These are phyloP conservation scores for Lunularia cruciata DNA, from an alignment of 225 moss, liverwort and hornwort species.

Conservation along the genomic window DNA sequence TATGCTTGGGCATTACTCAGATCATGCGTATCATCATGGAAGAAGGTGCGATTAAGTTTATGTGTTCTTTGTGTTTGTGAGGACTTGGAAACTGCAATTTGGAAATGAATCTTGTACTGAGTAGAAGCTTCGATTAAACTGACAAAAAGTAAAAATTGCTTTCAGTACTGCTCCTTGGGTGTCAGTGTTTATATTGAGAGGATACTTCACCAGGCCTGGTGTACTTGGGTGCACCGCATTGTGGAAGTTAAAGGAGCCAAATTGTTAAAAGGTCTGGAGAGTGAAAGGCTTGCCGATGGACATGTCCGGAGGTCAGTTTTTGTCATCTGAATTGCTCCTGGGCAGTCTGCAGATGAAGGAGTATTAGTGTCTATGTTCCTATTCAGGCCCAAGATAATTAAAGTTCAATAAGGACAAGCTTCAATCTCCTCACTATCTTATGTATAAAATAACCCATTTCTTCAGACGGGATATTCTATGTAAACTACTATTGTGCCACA, in stretches of 20 bases:
- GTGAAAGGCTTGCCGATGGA: slow-evolving; percentile 27
- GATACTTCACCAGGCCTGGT: slow-evolving; percentile 21
- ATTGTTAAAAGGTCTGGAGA: slow-evolving; percentile 26
- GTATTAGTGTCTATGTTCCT: no score
- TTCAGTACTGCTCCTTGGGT: slow-evolving; percentile 31
- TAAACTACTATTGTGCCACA: neutral
- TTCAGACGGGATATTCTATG: no score
- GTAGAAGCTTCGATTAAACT: neutral
- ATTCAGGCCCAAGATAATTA: no score
- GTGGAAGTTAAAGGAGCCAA: slow-evolving; percentile 14
- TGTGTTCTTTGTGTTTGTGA: neutral
- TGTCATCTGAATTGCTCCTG: no score
- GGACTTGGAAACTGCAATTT: neutral
- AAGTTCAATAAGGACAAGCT: no score
- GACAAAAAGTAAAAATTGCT: neutral
- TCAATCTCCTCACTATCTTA: no score
- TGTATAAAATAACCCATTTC: no score
- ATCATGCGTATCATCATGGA: slow-evolving; percentile 24
- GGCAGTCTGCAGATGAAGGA: no score
- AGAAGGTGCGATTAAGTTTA: slow-evolving; percentile 20
- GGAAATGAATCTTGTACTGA: neutral
- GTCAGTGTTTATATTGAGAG: slow-evolving; percentile 1
- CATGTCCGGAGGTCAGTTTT: slow-evolving; percentile 35
- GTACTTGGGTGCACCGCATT: slow-evolving; percentile 24
- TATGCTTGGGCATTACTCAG: slow-evolving; percentile 1